phyloP scores from a whole-genome alignment of 2,329 filamentous ascomycete genomes.

The Epichloe coenophiala region DNA sequence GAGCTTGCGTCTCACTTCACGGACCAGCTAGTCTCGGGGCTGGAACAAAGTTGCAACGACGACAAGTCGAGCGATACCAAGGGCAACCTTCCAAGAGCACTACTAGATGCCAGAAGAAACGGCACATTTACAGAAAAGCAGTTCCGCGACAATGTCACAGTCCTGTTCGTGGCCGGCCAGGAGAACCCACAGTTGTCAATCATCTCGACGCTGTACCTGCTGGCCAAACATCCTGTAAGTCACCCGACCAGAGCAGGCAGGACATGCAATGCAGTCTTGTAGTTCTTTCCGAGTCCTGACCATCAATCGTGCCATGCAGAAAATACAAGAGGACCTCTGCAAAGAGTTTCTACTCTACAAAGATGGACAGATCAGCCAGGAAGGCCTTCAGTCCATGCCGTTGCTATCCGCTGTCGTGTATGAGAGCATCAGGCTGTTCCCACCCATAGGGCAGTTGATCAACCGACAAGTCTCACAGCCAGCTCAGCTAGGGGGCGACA shows the following conservation, averaged over 20 bases:
- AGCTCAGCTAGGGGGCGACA: slow-evolving; percentile 13
- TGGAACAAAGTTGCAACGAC: slow-evolving; percentile 7
- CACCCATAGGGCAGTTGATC: slow-evolving; percentile 34
- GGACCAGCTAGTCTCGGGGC: slow-evolving; percentile 9
- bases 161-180: slow-evolving; percentile 26
- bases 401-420: slow-evolving; percentile 30
- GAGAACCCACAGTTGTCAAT: slow-evolving; percentile 27
- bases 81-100: slow-evolving; percentile 7
- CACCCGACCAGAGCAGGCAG: neutral
- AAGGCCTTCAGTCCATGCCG: slow-evolving; percentile 21
- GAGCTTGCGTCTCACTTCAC: slow-evolving; percentile 14
- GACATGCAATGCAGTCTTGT: neutral
- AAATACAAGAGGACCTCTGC: slow-evolving; percentile 18
- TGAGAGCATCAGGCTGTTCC: slow-evolving; percentile 33
- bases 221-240: slow-evolving; percentile 19
- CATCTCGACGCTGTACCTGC: slow-evolving; percentile 21
- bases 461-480: slow-evolving; percentile 24
- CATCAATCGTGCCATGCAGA: slow-evolving; percentile 2
- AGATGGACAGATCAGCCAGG: slow-evolving; percentile 5
- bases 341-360: slow-evolving; percentile 14
- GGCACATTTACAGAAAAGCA: slow-evolving; percentile 21
- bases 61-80: neutral
- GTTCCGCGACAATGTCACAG: slow-evolving; percentile 25
- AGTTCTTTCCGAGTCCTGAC: neutral
- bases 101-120: slow-evolving; percentile 11